Conservation (phyloP, 2,329 filamentous ascomycete genomes). For the Diaporthe sp. region DNA sequence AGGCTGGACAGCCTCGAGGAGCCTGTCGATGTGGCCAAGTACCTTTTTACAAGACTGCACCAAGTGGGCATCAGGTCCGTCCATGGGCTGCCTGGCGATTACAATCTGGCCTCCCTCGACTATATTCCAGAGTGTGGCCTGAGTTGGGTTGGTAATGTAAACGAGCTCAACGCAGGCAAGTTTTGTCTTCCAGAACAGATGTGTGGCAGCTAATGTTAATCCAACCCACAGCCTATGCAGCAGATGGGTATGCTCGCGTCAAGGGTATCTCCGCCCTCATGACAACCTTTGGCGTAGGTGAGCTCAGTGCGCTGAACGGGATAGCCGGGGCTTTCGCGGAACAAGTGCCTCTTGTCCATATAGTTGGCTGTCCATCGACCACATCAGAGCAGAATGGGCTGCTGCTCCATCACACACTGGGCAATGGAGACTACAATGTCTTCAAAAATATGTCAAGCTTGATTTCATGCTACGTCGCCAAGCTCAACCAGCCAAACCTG, state of each 20-base stretch:
- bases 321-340: conserved; percentile 82
- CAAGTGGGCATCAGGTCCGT: conserved; percentile 75
- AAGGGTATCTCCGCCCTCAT: conserved; percentile 78
- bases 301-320: conserved; percentile 80
- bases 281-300: conserved; percentile 82
- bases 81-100: conserved; percentile 80
- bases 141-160: conserved; percentile 77
- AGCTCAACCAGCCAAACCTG: conserved; percentile 77
- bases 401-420: conserved; percentile 76
- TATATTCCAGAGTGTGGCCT: conserved; percentile 71
- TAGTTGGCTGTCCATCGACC: conserved; percentile 68
- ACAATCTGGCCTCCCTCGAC: conserved; percentile 78
- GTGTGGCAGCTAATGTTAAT: conserved; percentile 36
- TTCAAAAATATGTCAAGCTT: conserved; percentile 83
- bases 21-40: conserved; percentile 73
- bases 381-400: conserved; percentile 61
- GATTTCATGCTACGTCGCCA: conserved; percentile 79
- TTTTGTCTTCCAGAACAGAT: conserved; percentile 16
- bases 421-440: conserved; percentile 84
- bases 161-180: conserved; percentile 79
- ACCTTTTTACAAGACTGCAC: conserved; percentile 74
- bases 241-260: conserved; percentile 83
- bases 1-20: conserved; percentile 58
- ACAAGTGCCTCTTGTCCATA: conserved; percentile 78
- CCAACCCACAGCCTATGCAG: conserved; percentile 71